phyloP scores from a whole-genome alignment of 192 early-diverging fungal genomes.

The Dispira simplex region DNA sequence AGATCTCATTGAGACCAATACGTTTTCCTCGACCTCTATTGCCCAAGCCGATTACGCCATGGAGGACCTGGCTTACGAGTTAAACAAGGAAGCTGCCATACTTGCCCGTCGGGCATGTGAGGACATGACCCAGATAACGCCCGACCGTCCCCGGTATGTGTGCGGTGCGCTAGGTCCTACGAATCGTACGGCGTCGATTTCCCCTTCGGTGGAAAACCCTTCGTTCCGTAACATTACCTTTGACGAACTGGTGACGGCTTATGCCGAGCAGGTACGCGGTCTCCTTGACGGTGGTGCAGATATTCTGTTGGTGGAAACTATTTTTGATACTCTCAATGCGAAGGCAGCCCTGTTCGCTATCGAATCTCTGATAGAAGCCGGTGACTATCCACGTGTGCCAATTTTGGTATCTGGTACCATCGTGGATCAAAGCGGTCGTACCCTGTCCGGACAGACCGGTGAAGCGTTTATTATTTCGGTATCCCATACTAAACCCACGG shows the following conservation, averaged over 20 bases:
- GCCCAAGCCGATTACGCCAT: constrained; percentile 85
- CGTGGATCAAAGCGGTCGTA: constrained; percentile 92
- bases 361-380: constrained; percentile 67
- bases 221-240: constrained; percentile 90
- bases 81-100: constrained; percentile 82
- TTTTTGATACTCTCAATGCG: constrained; percentile 96
- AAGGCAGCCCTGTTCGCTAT: constrained; percentile 93
- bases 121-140: constrained; percentile 55
- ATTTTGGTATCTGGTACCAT: constrained; percentile 84
- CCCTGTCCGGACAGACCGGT: constrained; percentile 91
- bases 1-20: constrained; percentile 94
- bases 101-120: constrained; percentile 74
- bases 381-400: constrained; percentile 50
- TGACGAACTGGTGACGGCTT: constrained; percentile 84
- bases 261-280: constrained; percentile 77
- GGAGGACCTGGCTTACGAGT: constrained; percentile 73
- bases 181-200: constrained; percentile 91
- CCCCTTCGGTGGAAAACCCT: constrained; percentile 92
- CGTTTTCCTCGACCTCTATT: constrained; percentile 85
- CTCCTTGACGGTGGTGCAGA: constrained; percentile 90
- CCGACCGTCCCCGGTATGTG: constrained; percentile 80
- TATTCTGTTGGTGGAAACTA: constrained; percentile 86
- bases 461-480: constrained; percentile 88
- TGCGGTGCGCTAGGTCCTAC: constrained; percentile 81
- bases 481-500: constrained; percentile 60